Evolutionary conservation across 768 basidiomycete genomes (phyloP).

Genomic region (Suillus clintonianus): DNA sequence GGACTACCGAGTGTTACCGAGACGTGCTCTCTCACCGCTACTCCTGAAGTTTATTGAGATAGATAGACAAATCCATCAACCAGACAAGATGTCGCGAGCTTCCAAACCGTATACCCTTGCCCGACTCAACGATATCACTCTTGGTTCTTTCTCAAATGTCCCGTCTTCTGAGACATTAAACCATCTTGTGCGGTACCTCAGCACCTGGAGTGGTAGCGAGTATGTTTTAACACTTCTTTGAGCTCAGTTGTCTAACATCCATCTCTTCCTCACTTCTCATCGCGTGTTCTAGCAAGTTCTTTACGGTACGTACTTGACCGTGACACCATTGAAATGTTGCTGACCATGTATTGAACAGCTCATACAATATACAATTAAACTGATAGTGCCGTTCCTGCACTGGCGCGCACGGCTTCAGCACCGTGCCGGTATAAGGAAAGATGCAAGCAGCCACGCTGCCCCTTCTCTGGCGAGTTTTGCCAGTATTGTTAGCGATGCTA

Average conservation of each 20-base stretch:
- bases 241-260: slow-evolving; percentile 10
- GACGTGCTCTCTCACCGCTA: neutral
- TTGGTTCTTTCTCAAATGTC: slow-evolving; percentile 63
- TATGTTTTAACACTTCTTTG: slow-evolving; percentile 40
- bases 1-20: neutral
- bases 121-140: slow-evolving; percentile 59
- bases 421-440: slow-evolving; percentile 55
- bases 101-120: slow-evolving; percentile 47
- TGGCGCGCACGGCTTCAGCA: slow-evolving; percentile 71
- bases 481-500: slow-evolving; percentile 61
- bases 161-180: slow-evolving; percentile 65
- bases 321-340: neutral
- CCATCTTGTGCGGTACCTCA: slow-evolving; percentile 73
- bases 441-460: slow-evolving; percentile 57
- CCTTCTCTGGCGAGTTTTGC: slow-evolving; percentile 55
- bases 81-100: slow-evolving; percentile 47
- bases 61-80: neutral
- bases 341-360: slow-evolving; percentile 45
- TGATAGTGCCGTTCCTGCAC: slow-evolving; percentile 65
- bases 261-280: slow-evolving; percentile 6
- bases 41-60: neutral
- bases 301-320: slow-evolving; percentile 49
- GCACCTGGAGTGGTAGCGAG: slow-evolving; percentile 89
- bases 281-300: slow-evolving; percentile 58
- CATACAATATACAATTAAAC: slow-evolving; percentile 71